Base-by-base conservation (phyloP, 345 rosid species). In the Hypericum perforatum region DNA sequence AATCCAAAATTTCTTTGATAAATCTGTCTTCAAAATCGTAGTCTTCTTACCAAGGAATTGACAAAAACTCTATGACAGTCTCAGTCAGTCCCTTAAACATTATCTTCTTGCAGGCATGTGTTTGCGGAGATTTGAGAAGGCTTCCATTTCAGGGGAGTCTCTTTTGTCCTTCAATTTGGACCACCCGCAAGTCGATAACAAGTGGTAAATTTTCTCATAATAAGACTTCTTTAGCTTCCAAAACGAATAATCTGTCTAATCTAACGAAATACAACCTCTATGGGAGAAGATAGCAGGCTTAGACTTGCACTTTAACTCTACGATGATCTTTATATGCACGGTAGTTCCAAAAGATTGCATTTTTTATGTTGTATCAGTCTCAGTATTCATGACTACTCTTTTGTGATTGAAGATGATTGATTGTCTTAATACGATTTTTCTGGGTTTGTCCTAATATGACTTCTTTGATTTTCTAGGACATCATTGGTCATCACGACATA, bases 401-500 rank as follows among this genome's bases (percentile, higher is more conserved):
- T 22, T 22, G 32, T 22, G 32, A 22, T 22, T 4, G 32, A 22
- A 22, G 32, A 22, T 22, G 32, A 22, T 22, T 22, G 32, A 22
- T 22, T 22, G 32, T 22, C 36, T 3, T 37, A 3, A 11, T 52
- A 41, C 32, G 8, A 45, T 36, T 22, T 1, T 57, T 57, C 59
- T 59, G 39, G 45, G 13, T 40, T 42, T 61, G 40, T 29, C 43
- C 53, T 55, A 45, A 56, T 67, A 37, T 59, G 15, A 39, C 40
- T 16, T 44, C 49, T 5, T 45, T 73, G 53, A 14, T 47, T 52
- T 39, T 44, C 57, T 68, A 87, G 95, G 98, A 80, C 95, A 32
- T 76, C 82, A 55, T 42, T 75, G 68, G 95, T 96, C 54, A 69
- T 91, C 59, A 54, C 64, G 61, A 80, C 75, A 57, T 84, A 91